These are phyloP conservation scores for Diplotaxis tenuifolia DNA, from an alignment of 345 rosid species.

Conservation along the genomic window DNA sequence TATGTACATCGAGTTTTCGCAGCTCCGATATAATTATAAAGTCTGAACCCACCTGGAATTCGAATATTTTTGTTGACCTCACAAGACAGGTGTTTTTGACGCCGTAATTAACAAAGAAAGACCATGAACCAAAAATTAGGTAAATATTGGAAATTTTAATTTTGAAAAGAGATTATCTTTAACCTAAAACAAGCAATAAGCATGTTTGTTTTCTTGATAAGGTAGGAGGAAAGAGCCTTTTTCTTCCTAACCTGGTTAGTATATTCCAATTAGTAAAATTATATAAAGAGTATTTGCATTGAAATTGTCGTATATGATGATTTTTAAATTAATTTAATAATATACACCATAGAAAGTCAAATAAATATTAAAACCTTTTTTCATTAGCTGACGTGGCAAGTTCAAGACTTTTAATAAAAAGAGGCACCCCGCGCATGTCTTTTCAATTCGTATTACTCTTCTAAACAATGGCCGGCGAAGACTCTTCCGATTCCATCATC, in stretches of 20 bases:
- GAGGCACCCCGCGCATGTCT: conserved; percentile 32
- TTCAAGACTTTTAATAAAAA: background rate
- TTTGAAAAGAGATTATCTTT: background rate
- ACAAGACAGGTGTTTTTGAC: background rate
- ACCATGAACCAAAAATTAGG: background rate
- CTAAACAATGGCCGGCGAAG: conserved; percentile 23
- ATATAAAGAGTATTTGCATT: background rate
- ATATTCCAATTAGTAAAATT: background rate
- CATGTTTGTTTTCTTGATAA: background rate
- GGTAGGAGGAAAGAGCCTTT: background rate
- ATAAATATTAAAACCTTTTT: background rate
- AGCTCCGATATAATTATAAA: background rate
- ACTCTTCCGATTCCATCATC: conserved; percentile 34
- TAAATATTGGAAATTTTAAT: background rate
- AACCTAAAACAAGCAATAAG: background rate
- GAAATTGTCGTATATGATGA: conserved; percentile 16
- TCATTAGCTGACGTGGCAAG: conserved; percentile 29
- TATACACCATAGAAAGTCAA: conserved; percentile 1
- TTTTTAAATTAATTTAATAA: background rate
- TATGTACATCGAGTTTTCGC: background rate
- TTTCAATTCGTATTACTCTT: conserved; percentile 13
- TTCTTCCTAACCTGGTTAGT: background rate
- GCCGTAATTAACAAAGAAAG: background rate
- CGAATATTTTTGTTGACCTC: conserved; percentile 3
- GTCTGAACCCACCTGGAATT: conserved; percentile 13